These are phyloP conservation scores for Colletotrichum sp. DNA, from an alignment of 2,329 filamentous ascomycete genomes.

Conservation along the genomic window DNA sequence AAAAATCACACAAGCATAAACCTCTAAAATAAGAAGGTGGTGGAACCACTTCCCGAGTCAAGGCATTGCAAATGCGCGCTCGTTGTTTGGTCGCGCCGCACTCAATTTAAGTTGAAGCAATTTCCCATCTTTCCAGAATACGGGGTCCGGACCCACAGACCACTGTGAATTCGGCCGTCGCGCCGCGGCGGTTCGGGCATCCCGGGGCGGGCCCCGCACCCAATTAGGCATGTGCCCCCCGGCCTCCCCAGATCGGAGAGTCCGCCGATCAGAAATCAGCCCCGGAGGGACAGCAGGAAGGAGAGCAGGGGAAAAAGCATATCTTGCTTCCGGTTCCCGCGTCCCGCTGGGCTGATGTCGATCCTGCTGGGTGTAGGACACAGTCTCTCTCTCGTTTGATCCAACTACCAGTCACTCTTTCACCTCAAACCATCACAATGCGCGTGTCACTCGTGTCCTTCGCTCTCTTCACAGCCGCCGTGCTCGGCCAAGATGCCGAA, in stretches of 20 bases:
- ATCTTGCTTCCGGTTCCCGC: background rate
- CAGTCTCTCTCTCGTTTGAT: background rate
- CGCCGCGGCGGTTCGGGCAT: background rate
- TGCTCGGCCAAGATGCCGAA: background rate
- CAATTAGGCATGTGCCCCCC: background rate
- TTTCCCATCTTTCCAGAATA: constrained; percentile 9
- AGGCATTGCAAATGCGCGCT: background rate
- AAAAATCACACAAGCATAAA: background rate
- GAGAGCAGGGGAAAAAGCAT: background rate
- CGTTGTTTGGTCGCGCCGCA: background rate
- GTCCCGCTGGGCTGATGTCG: background rate
- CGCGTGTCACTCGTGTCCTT: background rate
- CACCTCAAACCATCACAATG: background rate
- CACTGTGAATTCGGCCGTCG: background rate
- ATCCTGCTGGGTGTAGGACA: background rate
- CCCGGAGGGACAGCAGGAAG: fast-evolving
- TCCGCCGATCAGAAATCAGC: background rate
- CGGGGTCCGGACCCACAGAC: background rate
- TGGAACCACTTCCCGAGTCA: background rate
- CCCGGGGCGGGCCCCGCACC: background rate
- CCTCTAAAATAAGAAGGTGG: background rate
- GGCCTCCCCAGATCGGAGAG: background rate
- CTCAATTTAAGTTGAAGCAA: constrained; percentile 1
- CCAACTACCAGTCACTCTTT: background rate
- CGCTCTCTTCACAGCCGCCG: background rate